Evolutionary conservation across 2,329 filamentous ascomycete species (phyloP).

Genomic region (Xylariaceae sp.): DNA sequence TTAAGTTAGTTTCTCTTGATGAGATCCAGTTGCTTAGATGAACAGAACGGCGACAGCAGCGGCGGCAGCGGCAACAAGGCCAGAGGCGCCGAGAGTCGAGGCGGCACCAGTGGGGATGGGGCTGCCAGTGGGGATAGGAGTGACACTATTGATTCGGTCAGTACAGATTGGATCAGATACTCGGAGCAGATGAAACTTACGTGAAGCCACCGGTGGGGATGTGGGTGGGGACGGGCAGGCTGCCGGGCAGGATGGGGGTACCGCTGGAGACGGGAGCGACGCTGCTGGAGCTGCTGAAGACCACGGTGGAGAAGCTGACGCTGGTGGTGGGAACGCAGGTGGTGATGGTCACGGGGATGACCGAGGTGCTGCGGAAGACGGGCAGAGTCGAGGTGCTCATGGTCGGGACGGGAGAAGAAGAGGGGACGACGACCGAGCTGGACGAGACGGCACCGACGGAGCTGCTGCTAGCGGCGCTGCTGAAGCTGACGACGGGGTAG

Average conservation of each 20-base stretch:
- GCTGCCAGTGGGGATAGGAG: slow-evolving; percentile 33
- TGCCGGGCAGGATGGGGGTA: slow-evolving; percentile 4
- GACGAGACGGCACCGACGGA: slow-evolving; percentile 32
- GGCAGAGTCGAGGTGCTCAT: slow-evolving; percentile 30
- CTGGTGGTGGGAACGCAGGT: slow-evolving; percentile 35
- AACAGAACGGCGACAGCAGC: slow-evolving; percentile 51
- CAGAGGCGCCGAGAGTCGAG: slow-evolving; percentile 48
- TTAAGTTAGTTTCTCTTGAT: slow-evolving; percentile 11
- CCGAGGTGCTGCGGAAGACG: slow-evolving; percentile 43
- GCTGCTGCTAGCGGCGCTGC: neutral
- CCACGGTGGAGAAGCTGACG: slow-evolving; percentile 29
- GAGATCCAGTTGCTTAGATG: slow-evolving; percentile 40
- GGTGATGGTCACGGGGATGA: slow-evolving; percentile 36
- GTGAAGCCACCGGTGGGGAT: slow-evolving; percentile 29
- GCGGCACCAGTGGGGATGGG: slow-evolving; percentile 45
- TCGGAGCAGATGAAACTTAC: slow-evolving; percentile 12
- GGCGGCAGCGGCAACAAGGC: slow-evolving; percentile 49
- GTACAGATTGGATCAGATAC: slow-evolving; percentile 17
- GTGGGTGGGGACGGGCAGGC: slow-evolving; percentile 24
- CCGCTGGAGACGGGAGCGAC: slow-evolving; percentile 6
- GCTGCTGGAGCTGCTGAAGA: slow-evolving; percentile 17
- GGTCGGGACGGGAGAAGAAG: slow-evolving; percentile 23
- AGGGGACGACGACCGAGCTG: slow-evolving; percentile 16
- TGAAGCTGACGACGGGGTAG: slow-evolving; percentile 15
- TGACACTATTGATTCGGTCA: slow-evolving; percentile 23